Evolutionary conservation across 2,329 filamentous ascomycete genomes (phyloP), one percentile per base, ranked within the genome.

Genomic region (Penicillium sp.): DNA sequence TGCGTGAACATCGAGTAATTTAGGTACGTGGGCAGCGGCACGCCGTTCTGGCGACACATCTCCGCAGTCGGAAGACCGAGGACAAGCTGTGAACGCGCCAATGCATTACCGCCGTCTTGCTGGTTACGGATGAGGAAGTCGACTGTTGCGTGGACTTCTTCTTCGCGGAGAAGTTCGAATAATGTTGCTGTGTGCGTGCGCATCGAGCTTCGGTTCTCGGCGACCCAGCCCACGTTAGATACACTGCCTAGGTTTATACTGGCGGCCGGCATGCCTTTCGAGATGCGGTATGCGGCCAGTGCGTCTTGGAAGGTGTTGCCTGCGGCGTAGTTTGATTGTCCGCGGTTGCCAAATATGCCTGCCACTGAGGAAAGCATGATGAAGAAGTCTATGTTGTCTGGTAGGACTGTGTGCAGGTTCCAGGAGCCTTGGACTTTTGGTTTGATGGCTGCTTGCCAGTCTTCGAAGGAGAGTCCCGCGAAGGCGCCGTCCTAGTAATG

Each of bases 321-420:
- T 6, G 75, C 74, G 2, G 72, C 68, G 58, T 79, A 79, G 57
- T 78, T 80, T 11, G 79, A 72, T 53, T 83, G 71, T 4, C 76
- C 75, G 6, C 73, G 62, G 50, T 79, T 79, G 4, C 81, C 80
- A 6, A 79, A 66, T 15, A 82, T 65, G 1, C 75, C 75, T 33
- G 75, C 72, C 1, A 73, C 63, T 1, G 77, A 79, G 0, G 75
- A 77, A 1, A 78, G 64, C 60, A 76, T 70, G 48, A 77, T 60
- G 56, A 79, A 79, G 64, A 79, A 79, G 49, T 76, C 74, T 16
- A 79, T 64, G 41, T 73, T 57, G 2, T 45, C 31, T 7, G 64
- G 67, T 25, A 74, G 55, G 13, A 58, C 23, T 16, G 60, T 44
- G 54, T 76, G 70, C 13, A 78, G 63, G 50, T 76, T 76, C 63